phyloP scores from a whole-genome alignment of 306 rosid genomes.

The Cucumis cinereus region DNA sequence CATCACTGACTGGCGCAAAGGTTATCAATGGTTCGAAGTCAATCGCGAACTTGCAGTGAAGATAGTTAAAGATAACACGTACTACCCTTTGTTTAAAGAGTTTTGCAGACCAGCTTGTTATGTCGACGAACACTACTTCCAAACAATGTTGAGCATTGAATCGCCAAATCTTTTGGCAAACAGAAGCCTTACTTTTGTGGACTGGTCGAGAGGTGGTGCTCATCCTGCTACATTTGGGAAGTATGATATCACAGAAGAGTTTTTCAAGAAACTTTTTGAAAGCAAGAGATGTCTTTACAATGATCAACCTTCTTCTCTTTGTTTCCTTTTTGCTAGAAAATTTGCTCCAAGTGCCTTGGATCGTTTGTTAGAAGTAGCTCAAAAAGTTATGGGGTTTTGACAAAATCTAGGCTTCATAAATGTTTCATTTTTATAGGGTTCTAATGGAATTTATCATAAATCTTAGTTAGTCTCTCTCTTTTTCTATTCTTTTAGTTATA shows the following conservation, averaged over 20 bases:
- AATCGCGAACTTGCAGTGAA: conserved; percentile 56
- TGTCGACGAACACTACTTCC: conserved; percentile 97
- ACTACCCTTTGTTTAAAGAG: conserved; percentile 57
- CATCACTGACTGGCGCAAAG: conserved; percentile 82
- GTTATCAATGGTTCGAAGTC: conserved; percentile 93
- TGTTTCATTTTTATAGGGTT: background rate
- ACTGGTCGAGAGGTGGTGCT: conserved; percentile 99
- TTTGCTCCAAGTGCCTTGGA: conserved; percentile 87
- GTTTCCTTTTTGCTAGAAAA: conserved; percentile 88
- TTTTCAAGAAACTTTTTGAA: conserved; percentile 49
- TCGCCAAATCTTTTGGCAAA: conserved; percentile 76
- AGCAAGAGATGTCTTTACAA: conserved; percentile 62
- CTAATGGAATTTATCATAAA: background rate
- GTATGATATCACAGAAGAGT: conserved; percentile 61
- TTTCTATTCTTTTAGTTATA: background rate
- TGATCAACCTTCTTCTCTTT: conserved; percentile 71
- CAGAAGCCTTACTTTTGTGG: conserved; percentile 79
- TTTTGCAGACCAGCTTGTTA: conserved; percentile 80
- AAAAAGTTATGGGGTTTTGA: conserved; percentile 63
- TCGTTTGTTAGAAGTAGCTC: conserved; percentile 56
- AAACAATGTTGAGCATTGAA: conserved; percentile 66
- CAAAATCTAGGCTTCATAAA: background rate
- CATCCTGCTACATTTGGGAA: conserved; percentile 97
- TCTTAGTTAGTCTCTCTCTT: background rate
- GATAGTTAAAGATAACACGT: conserved; percentile 51